Percentiles rank a stretch among this genome's conserved stretches.
Evolutionary conservation across 2,329 filamentous ascomycete genomes (phyloP).

Genomic region (Penicillium sp.): DNA sequence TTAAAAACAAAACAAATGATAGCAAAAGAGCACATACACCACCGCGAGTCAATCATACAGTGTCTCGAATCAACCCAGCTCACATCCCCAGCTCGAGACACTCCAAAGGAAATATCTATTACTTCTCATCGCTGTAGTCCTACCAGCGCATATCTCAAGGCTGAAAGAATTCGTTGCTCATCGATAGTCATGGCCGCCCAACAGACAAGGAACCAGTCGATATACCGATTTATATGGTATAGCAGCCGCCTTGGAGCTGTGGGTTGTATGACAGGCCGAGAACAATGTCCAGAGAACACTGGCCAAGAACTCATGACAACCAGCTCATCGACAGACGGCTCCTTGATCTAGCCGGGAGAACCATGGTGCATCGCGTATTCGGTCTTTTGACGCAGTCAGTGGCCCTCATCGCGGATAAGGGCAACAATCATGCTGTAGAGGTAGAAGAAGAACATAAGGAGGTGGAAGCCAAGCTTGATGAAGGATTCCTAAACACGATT

Average conservation of each 20-base stretch:
- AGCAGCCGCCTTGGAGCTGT: neutral
- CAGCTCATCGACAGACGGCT: constrained; percentile 1
- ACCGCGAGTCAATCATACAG: constrained; percentile 8
- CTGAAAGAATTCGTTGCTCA: constrained; percentile 15
- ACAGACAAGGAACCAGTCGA: neutral
- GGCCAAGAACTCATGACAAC: neutral
- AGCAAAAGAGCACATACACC: constrained; percentile 15
- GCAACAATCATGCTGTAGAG: constrained; percentile 98
- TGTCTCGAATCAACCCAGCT: constrained; percentile 9
- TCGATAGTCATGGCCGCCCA: constrained; percentile 6
- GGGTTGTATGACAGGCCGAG: neutral
- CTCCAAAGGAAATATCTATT: constrained; percentile 14
- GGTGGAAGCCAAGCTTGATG: constrained; percentile 96
- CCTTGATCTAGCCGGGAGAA: constrained; percentile 19
- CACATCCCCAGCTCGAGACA: constrained; percentile 9
- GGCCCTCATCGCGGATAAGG: constrained; percentile 89
- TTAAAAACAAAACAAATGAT: constrained; percentile 22
- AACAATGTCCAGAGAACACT: neutral
- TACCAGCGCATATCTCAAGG: constrained; percentile 14
- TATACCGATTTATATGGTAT: constrained; percentile 11
- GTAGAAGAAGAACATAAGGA: constrained; percentile 99
- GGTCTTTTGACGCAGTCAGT: constrained; percentile 56
- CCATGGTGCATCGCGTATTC: constrained; percentile 41
- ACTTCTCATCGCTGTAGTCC: constrained; percentile 9
- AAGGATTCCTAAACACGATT: constrained; percentile 77